Evolutionary conservation across 441 rosid species (phyloP).

Genomic region (Kokia cookei): DNA sequence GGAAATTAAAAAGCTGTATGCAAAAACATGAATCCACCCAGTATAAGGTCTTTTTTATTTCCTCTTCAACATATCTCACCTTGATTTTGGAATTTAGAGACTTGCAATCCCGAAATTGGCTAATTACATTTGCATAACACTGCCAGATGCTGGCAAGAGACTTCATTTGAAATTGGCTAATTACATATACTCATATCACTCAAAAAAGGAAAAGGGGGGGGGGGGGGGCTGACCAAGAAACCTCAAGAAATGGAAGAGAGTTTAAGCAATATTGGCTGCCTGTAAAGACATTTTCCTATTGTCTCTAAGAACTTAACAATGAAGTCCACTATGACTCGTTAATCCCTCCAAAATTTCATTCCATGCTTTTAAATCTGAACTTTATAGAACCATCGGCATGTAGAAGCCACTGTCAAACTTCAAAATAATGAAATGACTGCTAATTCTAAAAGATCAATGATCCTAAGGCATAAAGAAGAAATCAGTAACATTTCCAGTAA

Average conservation of each 20-base stretch:
- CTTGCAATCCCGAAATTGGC: too few species aligned
- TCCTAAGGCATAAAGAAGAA: not conserved
- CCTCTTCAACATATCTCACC: not conserved
- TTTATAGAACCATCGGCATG: not conserved
- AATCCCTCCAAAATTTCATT: not conserved
- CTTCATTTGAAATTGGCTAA: not conserved
- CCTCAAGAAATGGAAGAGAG: not conserved
- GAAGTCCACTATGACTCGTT: not conserved
- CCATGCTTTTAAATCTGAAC: not conserved
- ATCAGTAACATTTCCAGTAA: not conserved
- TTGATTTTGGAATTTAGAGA: too few species aligned
- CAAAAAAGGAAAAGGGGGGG: not conserved
- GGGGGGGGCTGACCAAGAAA: not conserved
- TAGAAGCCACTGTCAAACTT: not conserved
- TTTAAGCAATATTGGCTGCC: not conserved
- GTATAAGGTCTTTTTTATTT: not conserved
- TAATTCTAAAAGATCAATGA: not conserved
- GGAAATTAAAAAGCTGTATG: not conserved
- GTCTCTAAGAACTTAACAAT: not conserved
- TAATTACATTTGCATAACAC: not conserved
- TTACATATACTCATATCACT: not conserved
- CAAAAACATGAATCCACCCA: not conserved
- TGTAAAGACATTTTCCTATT: not conserved
- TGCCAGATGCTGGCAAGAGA: not conserved
- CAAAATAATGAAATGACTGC: not conserved